A percentile compares a stretch with the other conserved stretches of the same genome.
Evolutionary conservation across 129 eudicot genomes (phyloP).

Genomic region (Flaveria sonorensis): DNA sequence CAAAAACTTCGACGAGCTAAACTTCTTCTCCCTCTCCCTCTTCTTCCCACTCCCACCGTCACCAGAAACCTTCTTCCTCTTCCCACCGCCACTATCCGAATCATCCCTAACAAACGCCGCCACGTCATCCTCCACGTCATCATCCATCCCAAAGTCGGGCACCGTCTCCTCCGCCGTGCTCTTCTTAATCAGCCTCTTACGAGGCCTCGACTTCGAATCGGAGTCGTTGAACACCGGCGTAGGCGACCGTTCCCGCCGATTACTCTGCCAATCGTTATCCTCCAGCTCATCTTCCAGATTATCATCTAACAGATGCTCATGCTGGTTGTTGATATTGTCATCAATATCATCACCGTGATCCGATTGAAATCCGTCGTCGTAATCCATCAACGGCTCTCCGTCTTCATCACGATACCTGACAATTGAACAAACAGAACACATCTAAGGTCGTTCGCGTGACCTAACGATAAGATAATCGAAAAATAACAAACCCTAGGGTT

Average conservation of each 20-base stretch:
- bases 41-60: slow-evolving; percentile 44
- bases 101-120: slow-evolving; percentile 50
- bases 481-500: slow-evolving; percentile 39
- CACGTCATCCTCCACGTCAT: slow-evolving; percentile 51
- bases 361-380: slow-evolving; percentile 49
- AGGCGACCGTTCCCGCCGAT: slow-evolving; percentile 48
- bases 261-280: slow-evolving; percentile 41
- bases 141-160: slow-evolving; percentile 44
- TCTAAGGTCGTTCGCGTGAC: background rate
- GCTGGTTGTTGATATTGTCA: slow-evolving; percentile 7
- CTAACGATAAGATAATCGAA: background rate
- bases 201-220: slow-evolving; percentile 52
- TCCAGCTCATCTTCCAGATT: slow-evolving; percentile 52
- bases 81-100: slow-evolving; percentile 54
- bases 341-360: slow-evolving; percentile 44
- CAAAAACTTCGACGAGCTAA: slow-evolving; percentile 25
- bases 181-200: slow-evolving; percentile 79
- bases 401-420: slow-evolving; percentile 78
- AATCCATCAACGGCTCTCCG: slow-evolving; percentile 79
- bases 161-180: slow-evolving; percentile 37
- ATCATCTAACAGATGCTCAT: slow-evolving; percentile 39
- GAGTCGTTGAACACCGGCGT: slow-evolving; percentile 55
- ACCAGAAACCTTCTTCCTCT: slow-evolving; percentile 54
- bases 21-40: slow-evolving; percentile 43
- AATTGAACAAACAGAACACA: background rate